These are phyloP conservation scores for Fomitopsis betulina DNA, from an alignment of 1,284 basidiomycete species.

Conservation along the genomic window DNA sequence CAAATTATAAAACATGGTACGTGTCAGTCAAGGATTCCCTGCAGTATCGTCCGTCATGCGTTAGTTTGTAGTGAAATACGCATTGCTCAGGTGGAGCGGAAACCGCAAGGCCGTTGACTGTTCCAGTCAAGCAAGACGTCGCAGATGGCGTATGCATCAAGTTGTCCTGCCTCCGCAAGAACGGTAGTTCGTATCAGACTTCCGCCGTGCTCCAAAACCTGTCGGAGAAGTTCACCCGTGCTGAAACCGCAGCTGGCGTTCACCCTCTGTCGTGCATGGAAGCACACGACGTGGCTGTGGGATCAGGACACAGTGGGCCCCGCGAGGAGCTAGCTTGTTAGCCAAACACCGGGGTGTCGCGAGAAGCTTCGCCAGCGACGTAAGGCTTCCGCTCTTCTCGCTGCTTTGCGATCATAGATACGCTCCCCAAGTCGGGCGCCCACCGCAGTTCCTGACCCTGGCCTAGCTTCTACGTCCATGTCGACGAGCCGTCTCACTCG, in stretches of 20 bases:
- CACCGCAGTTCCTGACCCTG: conserved; percentile 1
- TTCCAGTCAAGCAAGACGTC: not conserved
- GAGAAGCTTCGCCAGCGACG: not conserved
- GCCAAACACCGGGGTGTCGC: not conserved
- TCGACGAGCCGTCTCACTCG: not conserved
- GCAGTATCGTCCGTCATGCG: not conserved
- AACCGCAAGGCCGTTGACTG: not conserved
- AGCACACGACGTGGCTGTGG: not conserved
- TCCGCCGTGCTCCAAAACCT: not conserved
- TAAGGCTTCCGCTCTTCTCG: not conserved
- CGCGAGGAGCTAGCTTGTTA: not conserved
- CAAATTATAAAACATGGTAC: not conserved
- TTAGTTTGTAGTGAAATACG: no score
- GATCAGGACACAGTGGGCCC: not conserved
- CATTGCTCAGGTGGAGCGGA: not conserved
- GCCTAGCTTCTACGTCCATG: not conserved
- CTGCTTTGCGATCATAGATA: not conserved
- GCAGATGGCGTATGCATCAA: not conserved
- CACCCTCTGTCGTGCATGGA: not conserved
- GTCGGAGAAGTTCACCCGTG: not conserved
- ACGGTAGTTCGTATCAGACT: no score
- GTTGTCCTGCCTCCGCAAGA: not conserved
- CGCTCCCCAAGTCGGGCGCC: not conserved
- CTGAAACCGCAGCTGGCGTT: not conserved
- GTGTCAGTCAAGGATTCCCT: not conserved